These are phyloP conservation scores for Acer campestre DNA, from an alignment of 345 rosid species.

Conservation along the genomic window DNA sequence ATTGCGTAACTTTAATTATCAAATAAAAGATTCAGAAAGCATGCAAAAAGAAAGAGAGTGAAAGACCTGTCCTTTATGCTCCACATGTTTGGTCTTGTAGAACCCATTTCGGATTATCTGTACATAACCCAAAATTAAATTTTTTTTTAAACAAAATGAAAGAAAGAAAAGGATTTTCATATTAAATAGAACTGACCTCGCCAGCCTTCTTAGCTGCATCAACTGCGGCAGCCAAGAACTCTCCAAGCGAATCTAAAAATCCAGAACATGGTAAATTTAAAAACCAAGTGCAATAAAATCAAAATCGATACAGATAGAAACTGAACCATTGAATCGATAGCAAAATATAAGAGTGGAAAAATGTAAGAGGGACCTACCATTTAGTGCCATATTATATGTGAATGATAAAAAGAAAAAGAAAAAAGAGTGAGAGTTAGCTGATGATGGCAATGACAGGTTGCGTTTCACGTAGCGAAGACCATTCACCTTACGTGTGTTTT, in stretches of 20 bases:
- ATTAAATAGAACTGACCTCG: slow-evolving; percentile 39
- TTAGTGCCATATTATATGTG: slow-evolving; percentile 46
- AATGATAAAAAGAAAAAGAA: slow-evolving; percentile 2
- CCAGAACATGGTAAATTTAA: neutral
- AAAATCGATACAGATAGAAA: slow-evolving; percentile 5
- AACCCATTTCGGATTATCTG: slow-evolving; percentile 83
- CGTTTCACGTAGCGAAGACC: neutral
- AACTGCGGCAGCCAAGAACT: slow-evolving; percentile 67
- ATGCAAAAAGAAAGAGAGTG: neutral
- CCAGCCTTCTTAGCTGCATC: slow-evolving; percentile 94
- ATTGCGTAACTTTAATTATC: neutral
- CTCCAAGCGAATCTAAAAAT: slow-evolving; percentile 53
- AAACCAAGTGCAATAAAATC: slow-evolving; percentile 8
- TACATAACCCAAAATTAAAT: neutral
- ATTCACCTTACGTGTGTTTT: neutral
- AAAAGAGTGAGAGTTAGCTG: neutral
- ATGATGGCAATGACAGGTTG: neutral
- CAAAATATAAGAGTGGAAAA: neutral
- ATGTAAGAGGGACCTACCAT: slow-evolving; percentile 35
- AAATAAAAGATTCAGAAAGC: neutral
- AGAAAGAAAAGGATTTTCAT: neutral
- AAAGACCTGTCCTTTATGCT: slow-evolving; percentile 88
- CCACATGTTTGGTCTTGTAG: slow-evolving; percentile 83
- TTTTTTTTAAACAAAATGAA: neutral
- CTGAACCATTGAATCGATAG: too few species aligned